Evolutionary conservation across 208 protist genomes (phyloP), one percentile per base, ranked within the genome.

Genomic region (Leishmania tarentolae): DNA sequence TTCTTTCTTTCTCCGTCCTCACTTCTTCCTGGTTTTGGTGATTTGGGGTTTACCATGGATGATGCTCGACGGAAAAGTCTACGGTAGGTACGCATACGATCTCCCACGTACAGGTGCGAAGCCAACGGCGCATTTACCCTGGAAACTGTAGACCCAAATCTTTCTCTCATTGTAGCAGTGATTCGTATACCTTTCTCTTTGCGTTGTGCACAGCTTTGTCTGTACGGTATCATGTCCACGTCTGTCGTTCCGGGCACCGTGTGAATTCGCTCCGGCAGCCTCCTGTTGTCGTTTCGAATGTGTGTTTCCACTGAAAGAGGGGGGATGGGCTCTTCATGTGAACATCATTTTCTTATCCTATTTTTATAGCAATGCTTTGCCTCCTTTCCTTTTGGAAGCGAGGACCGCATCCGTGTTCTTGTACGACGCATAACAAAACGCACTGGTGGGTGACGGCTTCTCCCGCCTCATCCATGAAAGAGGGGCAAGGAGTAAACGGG

Each of bases 1-100:
- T 68, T 56, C 63, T 31, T n/a, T 79, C 46, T 72, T 53, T n/a
- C 66, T 80, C 47, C 28, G 37, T n/a, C 21, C 47, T 65, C 66
- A 50, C n/a, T 47, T 65, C 24, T 15, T 40, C 44, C 72, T 1
- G n/a, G 44, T 35, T 46, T 59, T 42, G 44, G 56, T 28, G 37
- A 21, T 35, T 56, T 15, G 56, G 17, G 8, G 11, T 46, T 17
- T 61, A 3, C 44, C 0, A 28, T 31, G 28, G 8, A 3, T 6
- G 24, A 63, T 31, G 57, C 8, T 31, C 28, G 56, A 15, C 56
- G 57, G 31, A 31, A 63, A 63, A 31, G 8, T 9, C 46, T 17
- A 63, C 15, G 13, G 57, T 63, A 7, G 0, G 24, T 11, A 73
- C 19, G 56, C 65, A 37, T 40, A 15, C 9, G 35, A 21, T 35